Evolutionary conservation across 257 asterid genomes (phyloP).

Genomic region (Apocynum venetum): DNA sequence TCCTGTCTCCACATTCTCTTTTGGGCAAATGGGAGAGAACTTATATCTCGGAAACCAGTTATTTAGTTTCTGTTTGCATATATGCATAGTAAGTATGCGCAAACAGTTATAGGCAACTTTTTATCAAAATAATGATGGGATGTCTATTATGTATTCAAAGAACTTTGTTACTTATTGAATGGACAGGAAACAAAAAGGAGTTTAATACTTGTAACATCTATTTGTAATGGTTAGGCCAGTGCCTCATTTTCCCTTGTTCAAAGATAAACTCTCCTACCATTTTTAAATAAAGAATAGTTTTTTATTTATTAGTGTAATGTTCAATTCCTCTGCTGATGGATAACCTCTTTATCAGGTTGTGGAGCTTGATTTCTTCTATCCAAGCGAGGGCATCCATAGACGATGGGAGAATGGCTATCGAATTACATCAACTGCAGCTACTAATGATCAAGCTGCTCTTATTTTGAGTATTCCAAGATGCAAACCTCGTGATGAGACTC

Average conservation of each 20-base stretch:
- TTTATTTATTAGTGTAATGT: background rate
- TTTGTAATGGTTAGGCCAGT: background rate
- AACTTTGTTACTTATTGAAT: background rate
- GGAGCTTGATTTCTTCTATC: constrained; percentile 46
- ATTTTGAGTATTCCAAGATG: constrained; percentile 44
- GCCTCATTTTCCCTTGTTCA: background rate
- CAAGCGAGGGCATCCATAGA: constrained; percentile 49
- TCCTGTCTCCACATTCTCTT: background rate
- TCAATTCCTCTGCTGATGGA: background rate
- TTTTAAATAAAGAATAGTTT: background rate
- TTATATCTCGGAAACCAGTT: background rate
- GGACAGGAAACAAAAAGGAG: background rate
- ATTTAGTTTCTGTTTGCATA: background rate
- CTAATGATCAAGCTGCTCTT: constrained; percentile 45
- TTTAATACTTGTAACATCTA: background rate
- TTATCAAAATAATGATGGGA: background rate
- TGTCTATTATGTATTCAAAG: background rate
- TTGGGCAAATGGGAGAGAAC: background rate
- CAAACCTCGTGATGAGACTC: constrained; percentile 38
- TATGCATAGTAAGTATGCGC: background rate
- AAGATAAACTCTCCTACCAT: background rate
- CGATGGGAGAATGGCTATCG: constrained; percentile 47
- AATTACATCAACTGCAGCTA: constrained; percentile 44
- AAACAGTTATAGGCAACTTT: background rate
- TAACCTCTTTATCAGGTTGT: constrained; percentile 31